Percentiles rank a stretch among this genome's conserved stretches.
Evolutionary conservation across 2,329 filamentous ascomycete species (phyloP).

Genomic region (Colletotrichum eremochloae): DNA sequence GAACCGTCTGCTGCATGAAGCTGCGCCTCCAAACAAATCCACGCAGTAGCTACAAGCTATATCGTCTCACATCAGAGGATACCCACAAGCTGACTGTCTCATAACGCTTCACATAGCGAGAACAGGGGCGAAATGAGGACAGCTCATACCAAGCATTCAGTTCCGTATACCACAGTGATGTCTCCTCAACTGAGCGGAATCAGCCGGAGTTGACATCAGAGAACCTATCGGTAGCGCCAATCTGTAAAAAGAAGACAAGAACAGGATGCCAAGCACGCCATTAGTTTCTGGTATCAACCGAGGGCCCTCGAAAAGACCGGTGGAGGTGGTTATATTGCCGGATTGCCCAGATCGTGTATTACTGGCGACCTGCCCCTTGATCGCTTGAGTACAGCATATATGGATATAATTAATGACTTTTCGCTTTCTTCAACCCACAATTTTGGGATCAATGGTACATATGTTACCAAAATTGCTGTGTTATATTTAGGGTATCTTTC

Average conservation of each 20-base stretch:
- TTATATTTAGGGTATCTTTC: constrained; percentile 40
- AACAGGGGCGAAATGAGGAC: neutral
- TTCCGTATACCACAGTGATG: neutral
- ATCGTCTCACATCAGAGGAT: neutral
- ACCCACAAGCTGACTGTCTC: neutral
- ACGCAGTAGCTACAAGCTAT: neutral
- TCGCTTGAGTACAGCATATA: neutral
- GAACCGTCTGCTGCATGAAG: no score
- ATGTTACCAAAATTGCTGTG: constrained; percentile 11
- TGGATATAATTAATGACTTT: neutral
- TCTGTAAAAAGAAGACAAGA: neutral
- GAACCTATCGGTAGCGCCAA: neutral
- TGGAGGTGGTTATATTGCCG: neutral
- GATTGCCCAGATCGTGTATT: neutral
- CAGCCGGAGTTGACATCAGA: neutral
- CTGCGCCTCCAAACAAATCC: no score
- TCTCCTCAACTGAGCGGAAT: neutral
- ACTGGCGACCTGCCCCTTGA: neutral
- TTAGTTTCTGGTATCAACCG: neutral
- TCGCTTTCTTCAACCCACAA: neutral
- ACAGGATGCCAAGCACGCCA: neutral
- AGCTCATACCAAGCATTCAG: neutral
- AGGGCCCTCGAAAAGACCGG: neutral
- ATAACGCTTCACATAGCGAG: neutral
- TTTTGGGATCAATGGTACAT: neutral